Conservation (phyloP, 805 yeast species). For the Ogataea populi-albae region DNA sequence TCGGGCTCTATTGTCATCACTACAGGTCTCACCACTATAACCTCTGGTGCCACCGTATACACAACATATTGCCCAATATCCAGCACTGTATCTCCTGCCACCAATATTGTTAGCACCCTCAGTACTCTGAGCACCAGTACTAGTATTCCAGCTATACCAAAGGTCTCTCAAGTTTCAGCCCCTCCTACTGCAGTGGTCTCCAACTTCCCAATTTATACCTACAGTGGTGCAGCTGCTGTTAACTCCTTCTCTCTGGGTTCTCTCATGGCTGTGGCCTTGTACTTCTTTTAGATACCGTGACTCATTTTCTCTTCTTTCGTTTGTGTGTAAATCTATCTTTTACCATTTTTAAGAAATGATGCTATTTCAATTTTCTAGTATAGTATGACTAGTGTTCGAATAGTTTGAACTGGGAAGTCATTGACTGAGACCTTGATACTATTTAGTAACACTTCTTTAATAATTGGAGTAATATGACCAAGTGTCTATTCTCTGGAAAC, state of each 20-base stretch:
- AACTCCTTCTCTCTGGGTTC: neutral
- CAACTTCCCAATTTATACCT: slow-evolving; percentile 1
- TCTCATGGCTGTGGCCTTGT: neutral
- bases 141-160: neutral
- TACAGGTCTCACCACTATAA: slow-evolving; percentile 32
- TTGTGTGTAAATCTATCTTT: too few species aligned
- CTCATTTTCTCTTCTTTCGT: slow-evolving; percentile 1
- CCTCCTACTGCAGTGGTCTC: slow-evolving; percentile 7
- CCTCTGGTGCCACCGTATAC: slow-evolving; percentile 27
- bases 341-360: too few species aligned
- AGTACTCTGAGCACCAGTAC: slow-evolving; percentile 7
- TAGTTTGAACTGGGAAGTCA: too few species aligned
- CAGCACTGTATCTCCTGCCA: too few species aligned
- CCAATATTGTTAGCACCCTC: too few species aligned
- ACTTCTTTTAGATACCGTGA: slow-evolving; percentile 1
- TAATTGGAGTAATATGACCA: too few species aligned
- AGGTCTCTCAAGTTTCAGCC: slow-evolving; percentile 1
- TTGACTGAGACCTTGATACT: too few species aligned
- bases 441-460: too few species aligned
- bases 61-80: slow-evolving; percentile 37
- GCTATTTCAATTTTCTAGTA: too few species aligned
- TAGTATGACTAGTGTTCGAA: too few species aligned
- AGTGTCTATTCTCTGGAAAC: too few species aligned
- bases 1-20: slow-evolving; percentile 17
- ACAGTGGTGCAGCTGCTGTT: slow-evolving; percentile 8